Evolutionary conservation across 257 asterid genomes (phyloP).

Genomic region (Plectranthus barbatus): DNA sequence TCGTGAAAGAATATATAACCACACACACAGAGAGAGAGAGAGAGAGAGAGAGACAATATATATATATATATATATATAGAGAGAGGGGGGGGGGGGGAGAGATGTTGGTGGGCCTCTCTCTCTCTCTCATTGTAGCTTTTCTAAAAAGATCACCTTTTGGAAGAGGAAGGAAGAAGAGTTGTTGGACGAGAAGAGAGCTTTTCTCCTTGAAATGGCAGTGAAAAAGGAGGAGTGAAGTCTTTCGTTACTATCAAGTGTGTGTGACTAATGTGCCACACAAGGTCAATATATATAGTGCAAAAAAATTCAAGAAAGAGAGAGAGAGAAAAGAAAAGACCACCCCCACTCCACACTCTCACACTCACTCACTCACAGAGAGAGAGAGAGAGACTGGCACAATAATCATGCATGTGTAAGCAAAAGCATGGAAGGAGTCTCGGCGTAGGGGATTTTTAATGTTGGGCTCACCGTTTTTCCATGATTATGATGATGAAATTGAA

Average conservation of each 20-base stretch:
- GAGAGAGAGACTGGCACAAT: too few species aligned
- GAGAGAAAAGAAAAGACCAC: not conserved
- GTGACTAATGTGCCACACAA: conserved; percentile 29
- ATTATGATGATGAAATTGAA: conserved; percentile 31
- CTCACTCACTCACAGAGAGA: too few species aligned
- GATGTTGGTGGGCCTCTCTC: conserved; percentile 11
- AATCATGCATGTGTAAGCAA: conserved; percentile 78
- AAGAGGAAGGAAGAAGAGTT: conserved; percentile 21
- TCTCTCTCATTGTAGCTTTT: conserved; percentile 21
- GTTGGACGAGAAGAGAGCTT: conserved; percentile 10
- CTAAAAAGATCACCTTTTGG: conserved; percentile 57
- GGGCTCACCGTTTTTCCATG: conserved; percentile 25
- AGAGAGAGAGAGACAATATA: conserved; percentile 6
- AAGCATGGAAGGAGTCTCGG: conserved; percentile 50
- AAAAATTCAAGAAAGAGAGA: conserved; percentile 13
- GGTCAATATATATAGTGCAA: conserved; percentile 48
- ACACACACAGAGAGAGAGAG: not conserved
- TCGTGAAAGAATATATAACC: conserved; percentile 30
- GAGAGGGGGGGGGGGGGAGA: not conserved
- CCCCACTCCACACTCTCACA: conserved; percentile 1
- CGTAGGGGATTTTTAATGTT: conserved; percentile 30
- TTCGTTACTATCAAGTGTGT: conserved; percentile 11
- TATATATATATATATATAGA: not conserved
- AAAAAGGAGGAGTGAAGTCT: not conserved
- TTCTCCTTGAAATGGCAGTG: conserved; percentile 14